Base-by-base conservation (phyloP, 306 rosid genomes). In the Prunus kanzakura region DNA sequence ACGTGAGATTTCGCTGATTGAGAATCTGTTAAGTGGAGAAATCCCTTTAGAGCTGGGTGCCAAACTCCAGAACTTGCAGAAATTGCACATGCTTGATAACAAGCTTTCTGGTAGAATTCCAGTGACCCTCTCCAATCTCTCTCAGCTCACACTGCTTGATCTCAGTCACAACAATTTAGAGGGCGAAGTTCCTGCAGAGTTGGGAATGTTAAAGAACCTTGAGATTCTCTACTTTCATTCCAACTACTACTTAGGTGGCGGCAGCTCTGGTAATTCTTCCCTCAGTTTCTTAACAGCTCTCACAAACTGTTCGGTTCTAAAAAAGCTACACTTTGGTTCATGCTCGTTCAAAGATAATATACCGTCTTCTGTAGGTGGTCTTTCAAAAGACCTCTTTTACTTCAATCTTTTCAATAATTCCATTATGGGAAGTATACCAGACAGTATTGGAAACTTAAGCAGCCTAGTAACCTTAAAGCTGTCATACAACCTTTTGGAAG, bases 101-200 rank as follows among this genome's bases (percentile, higher is more conserved):
- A 62, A 30, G 49, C 41, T 80, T 61, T 74, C 76, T 20, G 84
- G 80, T 64, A 80, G 54, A 45, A 80, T 75, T 69, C 84, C 84
- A 15, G 80, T 45, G 27, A 68, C 27, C 45, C 76, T 80, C 49
- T 61, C 76, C 58, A 80, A 80, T 80, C 80, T 80, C 52, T 80
- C 84, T 49, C 76, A 63, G 76, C 80, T 80, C 66, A 67, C 47
- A 46, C 56, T 80, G 60, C 69, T 80, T 63, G 83, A 80, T 80
- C 30, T 51, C 7, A 80, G 84, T 23, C 3, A 61, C 13, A 80
- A 80, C 49, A 38, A 60, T 1, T 46, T 80, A 29, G 58, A 69
- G 22, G 84, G 84, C 6, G 76, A 68, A 61, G 72, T 80, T 68
- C 84, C 80, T 19, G 27, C 19, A 13, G 80, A 65, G 54, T 41